Evolutionary conservation across 2,329 filamentous ascomycete species (phyloP).

Genomic region (Botrytis pseudocinerea): DNA sequence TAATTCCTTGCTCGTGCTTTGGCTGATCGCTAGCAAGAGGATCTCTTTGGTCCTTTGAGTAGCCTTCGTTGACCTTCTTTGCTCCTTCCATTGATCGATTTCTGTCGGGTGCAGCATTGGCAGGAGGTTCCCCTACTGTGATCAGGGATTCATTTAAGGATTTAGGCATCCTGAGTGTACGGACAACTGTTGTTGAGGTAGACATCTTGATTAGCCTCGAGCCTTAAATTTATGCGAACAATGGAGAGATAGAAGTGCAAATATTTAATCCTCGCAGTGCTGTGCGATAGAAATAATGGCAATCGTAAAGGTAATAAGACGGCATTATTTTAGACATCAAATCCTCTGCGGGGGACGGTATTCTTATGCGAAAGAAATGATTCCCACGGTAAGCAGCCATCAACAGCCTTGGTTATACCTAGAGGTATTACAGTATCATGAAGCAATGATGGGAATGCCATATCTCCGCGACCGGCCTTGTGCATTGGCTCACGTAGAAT

Average conservation of each 20-base stretch:
- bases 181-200: constrained; percentile 63
- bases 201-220: constrained; percentile 57
- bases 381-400: constrained; percentile 17
- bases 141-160: constrained; percentile 71
- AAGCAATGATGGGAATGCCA: constrained; percentile 27
- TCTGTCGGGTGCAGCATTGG: constrained; percentile 27
- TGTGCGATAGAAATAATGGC: constrained; percentile 91
- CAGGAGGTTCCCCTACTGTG: constrained; percentile 37
- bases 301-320: constrained; percentile 79
- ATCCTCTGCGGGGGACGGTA: not conserved
- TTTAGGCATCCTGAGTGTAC: constrained; percentile 69
- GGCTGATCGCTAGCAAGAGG: constrained; percentile 50
- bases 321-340: constrained; percentile 58
- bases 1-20: constrained; percentile 65
- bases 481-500: constrained; percentile 17
- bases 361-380: not conserved
- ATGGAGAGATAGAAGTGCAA: constrained; percentile 73
- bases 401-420: constrained; percentile 35
- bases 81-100: constrained; percentile 50
- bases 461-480: constrained; percentile 33
- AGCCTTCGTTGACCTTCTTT: constrained; percentile 54
- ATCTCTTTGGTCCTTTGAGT: constrained; percentile 48
- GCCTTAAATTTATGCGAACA: constrained; percentile 59
- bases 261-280: constrained; percentile 83
- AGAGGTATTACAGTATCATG: constrained; percentile 21